Base-by-base conservation (phyloP, 129 eudicot genomes). In the Artemisia annua region DNA sequence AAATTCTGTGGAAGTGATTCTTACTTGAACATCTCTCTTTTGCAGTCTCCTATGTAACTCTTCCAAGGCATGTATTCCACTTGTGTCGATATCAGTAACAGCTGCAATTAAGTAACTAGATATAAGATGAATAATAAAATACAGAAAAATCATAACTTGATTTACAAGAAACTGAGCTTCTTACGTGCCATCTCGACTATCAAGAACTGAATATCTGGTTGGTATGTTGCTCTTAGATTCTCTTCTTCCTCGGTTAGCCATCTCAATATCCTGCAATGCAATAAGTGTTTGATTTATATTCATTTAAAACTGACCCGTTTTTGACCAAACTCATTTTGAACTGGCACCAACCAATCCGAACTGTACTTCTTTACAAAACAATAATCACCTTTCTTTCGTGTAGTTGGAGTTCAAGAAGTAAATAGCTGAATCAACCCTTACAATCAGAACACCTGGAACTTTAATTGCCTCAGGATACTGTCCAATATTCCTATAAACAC, bases 391-490 rank as follows among this genome's bases (percentile, higher is more conserved):
- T 80, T 92, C 96, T 66, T 75, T 87, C 22, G 75, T 74, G 71
- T 91, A 91, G 72, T 88, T 88, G 24, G 96, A 91, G 80, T 91
- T 91, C 39, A 93, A 91, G 71, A 91, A 91, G 79, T 91, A 91
- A 67, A 91, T 79, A 5, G 97, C 93, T 1, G 98, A 89, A 79
- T 92, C 98, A 68, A 92, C 85, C 70, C 96, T 80, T 16, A 87
- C 82, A 39, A 92, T 20, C 22, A 20, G 22, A 20, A 20, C 22
- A 20, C 22, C 22, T 20, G 22, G 22, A 20, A 20, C 22, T 20
- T 20, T 20, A 20, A 20, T 20, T 20, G 22, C 22, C 22, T 20
- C 22, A 20, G 22, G 22, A 20, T 20, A 0, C 22, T 20, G 22
- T 20, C 1, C 22, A 20, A 20, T 20, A 20, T 20, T 20, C 22